Base-by-base conservation (phyloP, 176 grass and related monocot species). In the Ampelocalamus luodianensis region DNA sequence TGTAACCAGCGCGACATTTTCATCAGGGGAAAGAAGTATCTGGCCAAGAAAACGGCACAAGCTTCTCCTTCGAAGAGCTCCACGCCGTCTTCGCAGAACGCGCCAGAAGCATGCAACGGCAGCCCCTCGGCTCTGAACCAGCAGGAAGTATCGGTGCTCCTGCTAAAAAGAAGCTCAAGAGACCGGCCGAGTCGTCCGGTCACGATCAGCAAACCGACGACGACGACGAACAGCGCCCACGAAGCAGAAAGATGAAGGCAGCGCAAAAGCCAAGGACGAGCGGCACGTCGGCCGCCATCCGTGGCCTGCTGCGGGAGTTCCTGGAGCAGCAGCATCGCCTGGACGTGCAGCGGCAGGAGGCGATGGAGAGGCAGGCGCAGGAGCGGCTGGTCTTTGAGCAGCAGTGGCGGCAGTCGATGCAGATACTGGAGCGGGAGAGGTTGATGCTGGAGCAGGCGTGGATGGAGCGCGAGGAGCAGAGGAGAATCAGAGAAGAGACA, bases 391-490 rank as follows among this genome's bases (percentile, higher is more conserved):
- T 83, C 81, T 82, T 94, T 16, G 97, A 99, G 65, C 88, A 82
- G 64, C 90, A 89, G 42, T 96, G 97, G 97, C 87, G 97, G 71
- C 86, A 94, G 71, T 83, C 86, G 44, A 96, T 96, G 93, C 91
- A 91, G 82, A 76, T 75, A 67, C 79, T 99, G 36, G 93, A 99
- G 90, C 91, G 76, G 90, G 97, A 99, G 61, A 76, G 93, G 72
- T 22, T 94, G 78, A 65, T 88, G 91, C 68, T 96, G 65, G 97
- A 99, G 85, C 97, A 86, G 82, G 77, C 79, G 10, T 94, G 97
- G 90, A 43, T 83, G 91, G 86, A 92, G 82, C 92, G 93, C 5
- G 93, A 96, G 76, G 97, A 96, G 85, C 93, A 94, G 82, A 92
- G 97, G 84, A 92, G 97, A 80, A n/a, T 51, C 15, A 91, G 90